Evolutionary conservation across 331 rosid species (phyloP), one percentile per base, ranked within the genome.

Genomic region (Malus hybrid): DNA sequence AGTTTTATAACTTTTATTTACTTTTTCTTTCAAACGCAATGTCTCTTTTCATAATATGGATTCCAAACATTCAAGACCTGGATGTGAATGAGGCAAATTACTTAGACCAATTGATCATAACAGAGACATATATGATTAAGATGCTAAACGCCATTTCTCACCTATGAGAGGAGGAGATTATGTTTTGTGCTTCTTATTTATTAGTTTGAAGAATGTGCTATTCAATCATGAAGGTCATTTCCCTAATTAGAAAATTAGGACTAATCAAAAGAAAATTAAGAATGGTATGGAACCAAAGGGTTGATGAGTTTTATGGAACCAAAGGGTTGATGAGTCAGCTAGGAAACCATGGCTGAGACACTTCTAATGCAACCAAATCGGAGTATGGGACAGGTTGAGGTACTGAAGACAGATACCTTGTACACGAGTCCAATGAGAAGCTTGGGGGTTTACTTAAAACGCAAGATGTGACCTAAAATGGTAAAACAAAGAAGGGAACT

Each of bases 341-440:
- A 48, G 82, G 75, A 82, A 85, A 79, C 66, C 24, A 71, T 42
- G 68, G 71, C 72, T 66, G 70, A 83, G 63, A 68, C 72, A 87
- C 97, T 89, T 93, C 73, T 61, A 93, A 87, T 94, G 84, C 96
- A 89, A 84, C 91, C 90, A 82, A 91, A 28, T 76, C 75, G 73
- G 75, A 83, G 79, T 72, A 50, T 36, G 81, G 76, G 86, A 81
- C 88, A 82, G 74, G 88, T 87, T 87, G 82, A 58, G 67, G 5
- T 10, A 22, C 15, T 65, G 78, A 63, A 15, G 39, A 33, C 68
- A 77, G 65, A 80, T 33, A 14, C 57, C 91, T 86, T 88, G 81
- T 82, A 60, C 61, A 64, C 75, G 79, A 85, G 84, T 76, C 86
- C 74, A 73, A 18, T 52, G 55, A 56, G 64, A 75, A 74, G 68